Evolutionary conservation across 257 asterid species (phyloP).

Genomic region (Verbena officinalis): DNA sequence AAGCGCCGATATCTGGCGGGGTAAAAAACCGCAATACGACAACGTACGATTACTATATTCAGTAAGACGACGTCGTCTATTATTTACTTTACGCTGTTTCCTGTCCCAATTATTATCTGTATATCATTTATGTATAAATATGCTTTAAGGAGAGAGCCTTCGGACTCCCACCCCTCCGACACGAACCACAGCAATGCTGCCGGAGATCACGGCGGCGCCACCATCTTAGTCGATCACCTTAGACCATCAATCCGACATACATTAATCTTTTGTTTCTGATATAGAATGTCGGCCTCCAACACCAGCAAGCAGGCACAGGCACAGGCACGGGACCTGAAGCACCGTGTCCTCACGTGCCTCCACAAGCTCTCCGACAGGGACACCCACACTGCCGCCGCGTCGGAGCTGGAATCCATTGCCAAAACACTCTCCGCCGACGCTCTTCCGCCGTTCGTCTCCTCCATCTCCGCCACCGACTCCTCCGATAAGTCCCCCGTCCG

Average conservation of each 20-base stretch:
- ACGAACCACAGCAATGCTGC: constrained; percentile 47
- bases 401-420: constrained; percentile 75
- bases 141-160: constrained; percentile 17
- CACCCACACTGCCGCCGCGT: constrained; percentile 76
- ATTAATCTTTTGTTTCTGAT: not conserved
- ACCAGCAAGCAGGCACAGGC: constrained; percentile 44
- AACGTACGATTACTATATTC: constrained; percentile 9
- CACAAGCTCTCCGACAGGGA: constrained; percentile 92
- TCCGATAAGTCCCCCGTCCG: constrained; percentile 76
- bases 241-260: not conserved
- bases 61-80: constrained; percentile 19
- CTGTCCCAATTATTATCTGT: too few relatives aligned
- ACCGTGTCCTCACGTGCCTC: constrained; percentile 74
- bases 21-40: constrained; percentile 34
- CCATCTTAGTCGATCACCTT: constrained; percentile 26
- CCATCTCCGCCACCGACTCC: constrained; percentile 73
- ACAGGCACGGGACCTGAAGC: constrained; percentile 77
- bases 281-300: constrained; percentile 42
- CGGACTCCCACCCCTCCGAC: constrained; percentile 27
- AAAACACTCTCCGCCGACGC: constrained; percentile 49
- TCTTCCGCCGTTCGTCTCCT: constrained; percentile 62
- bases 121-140: not conserved
- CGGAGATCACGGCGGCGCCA: constrained; percentile 42
- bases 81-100: too few relatives aligned
- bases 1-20: constrained; percentile 21